Evolutionary conservation across 2,329 filamentous ascomycete species (phyloP), one percentile per base, ranked within the genome.

Genomic region (Xylogone sp.): DNA sequence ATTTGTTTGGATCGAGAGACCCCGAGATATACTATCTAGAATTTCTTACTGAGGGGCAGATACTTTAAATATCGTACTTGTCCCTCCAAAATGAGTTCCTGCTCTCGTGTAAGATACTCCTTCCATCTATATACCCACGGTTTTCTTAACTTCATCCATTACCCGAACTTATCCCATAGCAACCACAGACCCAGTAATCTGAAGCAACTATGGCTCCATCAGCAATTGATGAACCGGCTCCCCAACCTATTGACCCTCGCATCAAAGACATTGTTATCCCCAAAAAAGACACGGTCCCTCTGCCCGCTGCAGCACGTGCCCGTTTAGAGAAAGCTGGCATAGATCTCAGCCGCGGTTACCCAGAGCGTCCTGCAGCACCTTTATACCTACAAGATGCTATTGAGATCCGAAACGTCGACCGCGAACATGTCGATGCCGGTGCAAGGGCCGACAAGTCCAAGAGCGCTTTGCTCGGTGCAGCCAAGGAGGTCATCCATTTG

Each of bases 371-470:
- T 1, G 77, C 81, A 0, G 76, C 76, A 45, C 86, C 87, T 0
- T 70, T 89, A 1, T 90, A 83, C 58, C 71, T 89, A 0, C 81
- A 90, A 51, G 86, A 90, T 57, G 83, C 85, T 2, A 82, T 81
- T 67, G 80, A 79, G 45, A 85, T 90, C 62, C 73, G 86, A 18
- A 74, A 80, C 64, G 66, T 76, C 52, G 78, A 77, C 55, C 77
- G 76, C 21, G 66, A 71, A 18, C 75, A 86, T 51, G 59, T 78
- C 10, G 86, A 89, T 47, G 77, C 82, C 0, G 84, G 83, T 2
- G 74, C 79, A 1, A 76, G 85, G 42, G 87, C 87, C 34, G 77
- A 88, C 65, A 81, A 81, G 61, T 75, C 77, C 3, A 86, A 87
- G 70, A 83, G 75, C 50, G 75, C 76, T 3, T 71, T 87, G 2